Conservation (phyloP, 1,284 basidiomycete species). For the Gastroboletus turbinatus region DNA sequence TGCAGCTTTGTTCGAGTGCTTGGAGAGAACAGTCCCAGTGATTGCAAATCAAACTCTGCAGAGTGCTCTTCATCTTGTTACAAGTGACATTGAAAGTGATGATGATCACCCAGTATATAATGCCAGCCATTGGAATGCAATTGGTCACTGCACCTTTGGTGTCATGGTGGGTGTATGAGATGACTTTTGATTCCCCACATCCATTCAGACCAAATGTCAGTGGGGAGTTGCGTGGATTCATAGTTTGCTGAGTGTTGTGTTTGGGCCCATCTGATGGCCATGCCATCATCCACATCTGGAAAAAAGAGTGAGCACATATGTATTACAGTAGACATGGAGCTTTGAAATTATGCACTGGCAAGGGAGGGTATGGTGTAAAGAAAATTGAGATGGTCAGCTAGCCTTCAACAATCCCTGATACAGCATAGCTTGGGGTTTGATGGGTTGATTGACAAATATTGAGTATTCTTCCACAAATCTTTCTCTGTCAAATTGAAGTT, state of each 20-base stretch:
- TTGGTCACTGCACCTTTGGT: neutral
- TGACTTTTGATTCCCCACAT: neutral
- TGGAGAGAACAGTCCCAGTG: neutral
- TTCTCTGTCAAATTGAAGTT: neutral
- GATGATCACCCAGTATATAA: neutral
- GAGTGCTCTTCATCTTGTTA: neutral
- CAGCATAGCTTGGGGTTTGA: neutral
- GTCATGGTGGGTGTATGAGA: neutral
- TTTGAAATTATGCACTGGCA: neutral
- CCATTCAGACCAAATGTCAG: neutral
- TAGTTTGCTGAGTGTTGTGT: neutral
- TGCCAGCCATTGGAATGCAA: neutral
- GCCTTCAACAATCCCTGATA: neutral
- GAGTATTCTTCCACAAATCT: neutral
- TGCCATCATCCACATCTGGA: neutral
- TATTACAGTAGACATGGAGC: no score
- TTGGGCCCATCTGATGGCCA: neutral
- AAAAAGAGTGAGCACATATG: neutral
- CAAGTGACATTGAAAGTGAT: neutral
- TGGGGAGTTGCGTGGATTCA: neutral
- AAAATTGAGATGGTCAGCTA: neutral
- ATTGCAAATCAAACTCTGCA: fast-evolving
- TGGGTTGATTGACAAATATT: neutral
- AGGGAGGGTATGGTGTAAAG: neutral
- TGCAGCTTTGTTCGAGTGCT: neutral